A percentile compares a stretch with the other conserved stretches of the same genome.
These are phyloP conservation scores for Termitomyces sp. DNA, from an alignment of 768 basidiomycete species.

Conservation along the genomic window DNA sequence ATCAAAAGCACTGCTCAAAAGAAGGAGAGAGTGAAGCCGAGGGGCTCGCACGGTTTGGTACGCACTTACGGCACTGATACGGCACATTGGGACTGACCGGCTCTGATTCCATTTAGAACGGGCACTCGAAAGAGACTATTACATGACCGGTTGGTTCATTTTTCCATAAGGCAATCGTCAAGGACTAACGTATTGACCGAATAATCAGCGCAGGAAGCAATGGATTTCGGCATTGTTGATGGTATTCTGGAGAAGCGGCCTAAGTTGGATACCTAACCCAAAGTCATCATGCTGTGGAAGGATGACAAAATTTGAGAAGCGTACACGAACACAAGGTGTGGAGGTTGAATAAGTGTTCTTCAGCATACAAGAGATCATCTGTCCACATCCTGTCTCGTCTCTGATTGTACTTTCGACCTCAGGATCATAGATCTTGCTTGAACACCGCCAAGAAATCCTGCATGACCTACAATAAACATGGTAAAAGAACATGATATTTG, in stretches of 20 bases:
- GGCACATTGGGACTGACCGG: conserved; percentile 8
- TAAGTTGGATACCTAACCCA: conserved; percentile 33
- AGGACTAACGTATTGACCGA: conserved; percentile 9
- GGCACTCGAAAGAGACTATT: conserved; percentile 92
- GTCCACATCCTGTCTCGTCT: neutral
- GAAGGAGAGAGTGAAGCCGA: conserved; percentile 56
- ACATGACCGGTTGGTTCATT: conserved; percentile 70
- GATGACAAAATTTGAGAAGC: neutral
- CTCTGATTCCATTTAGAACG: conserved; percentile 46
- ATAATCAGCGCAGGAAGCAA: conserved; percentile 71
- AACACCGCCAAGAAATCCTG: neutral
- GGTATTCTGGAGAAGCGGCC: conserved; percentile 81
- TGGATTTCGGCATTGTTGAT: conserved; percentile 90
- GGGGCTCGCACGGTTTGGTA: conserved; percentile 77
- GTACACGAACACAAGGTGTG: neutral
- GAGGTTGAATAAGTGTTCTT: neutral
- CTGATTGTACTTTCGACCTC: neutral
- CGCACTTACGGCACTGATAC: conserved; percentile 18
- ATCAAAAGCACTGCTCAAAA: conserved; percentile 78
- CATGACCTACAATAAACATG: neutral
- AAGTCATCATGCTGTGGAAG: neutral
- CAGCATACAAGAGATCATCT: neutral
- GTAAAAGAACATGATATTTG: neutral
- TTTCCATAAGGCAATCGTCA: conserved; percentile 9
- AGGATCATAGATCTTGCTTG: neutral